Base-by-base conservation (phyloP, 78 protist genomes). In the Cavenderia fasciculata region DNA sequence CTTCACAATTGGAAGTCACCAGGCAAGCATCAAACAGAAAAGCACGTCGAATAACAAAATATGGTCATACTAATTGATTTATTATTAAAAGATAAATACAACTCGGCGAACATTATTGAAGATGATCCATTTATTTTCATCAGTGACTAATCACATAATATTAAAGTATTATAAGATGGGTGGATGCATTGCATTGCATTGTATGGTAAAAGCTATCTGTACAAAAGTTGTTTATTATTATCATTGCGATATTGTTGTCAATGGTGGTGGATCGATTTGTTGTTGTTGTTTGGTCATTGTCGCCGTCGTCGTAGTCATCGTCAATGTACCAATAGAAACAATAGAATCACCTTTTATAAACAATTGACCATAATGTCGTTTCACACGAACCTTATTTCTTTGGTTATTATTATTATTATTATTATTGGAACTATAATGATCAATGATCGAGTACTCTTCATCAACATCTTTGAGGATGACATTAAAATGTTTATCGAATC, bases 401-500 rank as follows among this genome's bases (percentile, higher is more conserved):
- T 16, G 27, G 4, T 16, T 65, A 23, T 34, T n/a, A 14, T 61
- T 61, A 2, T 61, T 61, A 47, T 11, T 63, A 75, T 49, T 65
- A 43, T 36, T 65, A 34, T n/a, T 51, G 4, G n/a, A 16, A 63
- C 72, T n/a, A 6, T 63, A 34, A 63, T 63, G 47, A 63, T 63
- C n/a, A n/a, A 59, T 6, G 7, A 5, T 29, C 7, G 7, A 8
- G 34, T 72, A 72, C 54, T 82, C 89, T 68, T 82, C 89, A 19
- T 82, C 89, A 0, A 68, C 89, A 68, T 82, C 89, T 2, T 59
- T 54, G 25, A 82, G n/a, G 18, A 82, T 82, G 0, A 82, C 56
- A 54, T 82, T 82, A 49, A 18, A 54, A 56, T 82, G 89, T 29
- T 82, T 82, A 56, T 82, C 89, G 18, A 82, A 82, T 36, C 73